phyloP scores from a whole-genome alignment of 78 protist species.

The Dictyostelium intermedium region DNA sequence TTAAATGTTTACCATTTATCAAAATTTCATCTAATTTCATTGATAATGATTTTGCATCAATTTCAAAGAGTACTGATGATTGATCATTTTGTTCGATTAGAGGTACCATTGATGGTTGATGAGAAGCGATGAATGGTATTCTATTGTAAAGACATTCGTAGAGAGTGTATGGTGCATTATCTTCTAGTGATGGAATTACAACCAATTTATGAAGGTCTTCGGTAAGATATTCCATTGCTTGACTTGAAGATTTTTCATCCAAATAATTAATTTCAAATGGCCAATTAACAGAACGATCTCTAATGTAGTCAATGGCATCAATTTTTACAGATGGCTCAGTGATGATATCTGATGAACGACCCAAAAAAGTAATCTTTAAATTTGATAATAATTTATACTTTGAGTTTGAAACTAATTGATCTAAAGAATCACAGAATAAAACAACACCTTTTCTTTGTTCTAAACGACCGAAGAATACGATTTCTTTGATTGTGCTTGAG shows the following conservation, averaged over 20 bases:
- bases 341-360: slow-evolving; percentile 30
- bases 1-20: not conserved
- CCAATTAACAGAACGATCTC: slow-evolving; percentile 19
- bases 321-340: not conserved
- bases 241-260: slow-evolving; percentile 3
- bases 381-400: not conserved
- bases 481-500: not conserved
- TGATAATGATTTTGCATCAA: not conserved
- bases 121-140: slow-evolving; percentile 56
- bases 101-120: slow-evolving; percentile 53
- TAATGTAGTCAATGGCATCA: slow-evolving; percentile 3
- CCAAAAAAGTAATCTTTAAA: slow-evolving; percentile 37
- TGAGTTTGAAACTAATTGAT: not conserved
- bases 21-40: not conserved
- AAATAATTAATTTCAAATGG: slow-evolving; percentile 22
- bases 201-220: slow-evolving; percentile 23
- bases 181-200: slow-evolving; percentile 67
- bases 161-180: slow-evolving; percentile 70
- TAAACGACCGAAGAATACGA: slow-evolving; percentile 70
- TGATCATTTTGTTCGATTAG: not conserved
- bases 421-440: slow-evolving; percentile 44
- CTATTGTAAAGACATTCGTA: slow-evolving; percentile 54
- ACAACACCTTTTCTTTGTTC: slow-evolving; percentile 66
- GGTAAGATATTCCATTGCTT: slow-evolving; percentile 14
- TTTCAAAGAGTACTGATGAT: slow-evolving; percentile 12